Evolutionary conservation across 768 basidiomycete species (phyloP), one percentile per base, ranked within the genome.

Genomic region (Suillus brevipes): DNA sequence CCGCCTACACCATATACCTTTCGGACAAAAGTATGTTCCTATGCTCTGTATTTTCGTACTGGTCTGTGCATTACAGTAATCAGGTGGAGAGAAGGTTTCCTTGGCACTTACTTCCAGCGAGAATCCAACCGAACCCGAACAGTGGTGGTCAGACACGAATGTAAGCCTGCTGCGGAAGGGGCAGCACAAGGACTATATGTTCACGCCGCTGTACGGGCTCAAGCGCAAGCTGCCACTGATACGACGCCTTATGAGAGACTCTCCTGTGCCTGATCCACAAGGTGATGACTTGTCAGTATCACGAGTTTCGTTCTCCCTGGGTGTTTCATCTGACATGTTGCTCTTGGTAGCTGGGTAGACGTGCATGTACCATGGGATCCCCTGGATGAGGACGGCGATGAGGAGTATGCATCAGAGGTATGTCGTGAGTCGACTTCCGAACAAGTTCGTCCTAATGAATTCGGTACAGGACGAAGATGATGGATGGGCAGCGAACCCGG

Each of bases 1-100:
- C 72, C 14, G 75, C 74, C 18, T 68, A 71, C 43, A 67, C 72
- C 38, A 61, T 75, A 50, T 76, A 70, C 16, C 52, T 72, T 7
- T 70, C 69, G n/a, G 60, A 71, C 28, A 70, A 64, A 59, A 55
- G 71, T 66, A 60, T 47, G 47, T 20, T 0, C 43, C 18, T 34
- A 23, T 14, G 53, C 38, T 6, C 2, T 16, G 12, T 7, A 3
- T 8, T 8, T 1, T 43, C 7, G 8, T 52, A 57, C 8, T 62
- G 34, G 34, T 53, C 43, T 63, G 38, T 18, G 10, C 0, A 6
- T 20, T 13, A 36, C n/a, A 14, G 23, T 38, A 38, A 38, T 16
- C 50, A 70, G 68, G 60, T 16, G 65, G 71, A 34, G 64, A 60
- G 45, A 36, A 25, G 4, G 31, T 72, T n/a, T 64, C 71, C 18